Conservation (phyloP, 305 asterid genomes). For the Solanum hybrid region DNA sequence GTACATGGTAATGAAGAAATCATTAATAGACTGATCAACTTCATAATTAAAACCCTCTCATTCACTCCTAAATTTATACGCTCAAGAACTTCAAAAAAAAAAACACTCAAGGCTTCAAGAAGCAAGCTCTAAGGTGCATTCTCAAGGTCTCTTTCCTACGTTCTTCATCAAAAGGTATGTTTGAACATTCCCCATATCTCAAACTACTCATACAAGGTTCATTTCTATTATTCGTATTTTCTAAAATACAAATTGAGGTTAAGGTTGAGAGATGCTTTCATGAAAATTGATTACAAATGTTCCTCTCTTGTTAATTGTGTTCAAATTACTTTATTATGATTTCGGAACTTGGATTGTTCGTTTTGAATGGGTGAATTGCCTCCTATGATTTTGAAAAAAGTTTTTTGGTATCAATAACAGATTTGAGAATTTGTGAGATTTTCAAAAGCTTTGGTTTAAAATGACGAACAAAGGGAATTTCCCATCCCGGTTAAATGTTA, state of each 20-base stretch:
- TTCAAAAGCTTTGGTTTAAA: neutral
- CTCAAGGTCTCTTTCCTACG: neutral
- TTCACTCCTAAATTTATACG: neutral
- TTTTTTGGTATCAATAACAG: neutral
- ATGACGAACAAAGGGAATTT: neutral
- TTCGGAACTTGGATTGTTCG: neutral
- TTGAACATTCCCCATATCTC: neutral
- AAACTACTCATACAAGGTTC: neutral
- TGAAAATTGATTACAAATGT: neutral
- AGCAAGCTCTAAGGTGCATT: neutral
- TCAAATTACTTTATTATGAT: neutral
- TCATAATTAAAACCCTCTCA: neutral
- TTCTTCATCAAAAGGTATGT: neutral
- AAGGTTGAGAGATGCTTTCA: neutral
- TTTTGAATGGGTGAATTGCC: neutral
- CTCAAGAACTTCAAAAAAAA: neutral
- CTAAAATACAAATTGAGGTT: neutral
- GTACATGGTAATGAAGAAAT: neutral
- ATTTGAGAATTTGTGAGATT: neutral
- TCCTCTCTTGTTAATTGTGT: neutral
- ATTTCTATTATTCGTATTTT: neutral
- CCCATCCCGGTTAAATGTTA: neutral
- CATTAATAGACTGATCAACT: neutral
- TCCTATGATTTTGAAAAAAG: neutral
- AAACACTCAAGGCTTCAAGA: neutral